Conservation (phyloP, 208 protist species). For the Leishmania major region DNA sequence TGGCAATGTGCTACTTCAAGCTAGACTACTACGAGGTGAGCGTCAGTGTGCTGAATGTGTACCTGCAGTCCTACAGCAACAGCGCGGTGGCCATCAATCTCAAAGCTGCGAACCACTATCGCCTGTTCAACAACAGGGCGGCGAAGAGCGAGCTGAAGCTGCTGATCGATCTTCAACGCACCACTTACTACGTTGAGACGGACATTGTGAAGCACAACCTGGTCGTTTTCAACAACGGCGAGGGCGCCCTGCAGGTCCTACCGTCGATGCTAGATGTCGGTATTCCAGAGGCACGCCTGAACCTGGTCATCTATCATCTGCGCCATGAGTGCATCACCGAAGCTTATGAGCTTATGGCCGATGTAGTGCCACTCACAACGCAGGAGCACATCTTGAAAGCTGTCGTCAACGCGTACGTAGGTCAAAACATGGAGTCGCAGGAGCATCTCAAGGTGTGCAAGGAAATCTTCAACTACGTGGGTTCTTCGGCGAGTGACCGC, state of each 20-base stretch:
- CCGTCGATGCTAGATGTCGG: slow-evolving; percentile 91
- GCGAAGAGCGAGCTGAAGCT: slow-evolving; percentile 93
- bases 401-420: slow-evolving; percentile 92
- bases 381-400: slow-evolving; percentile 97
- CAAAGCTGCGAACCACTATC: slow-evolving; percentile 97
- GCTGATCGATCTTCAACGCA: slow-evolving; percentile 88
- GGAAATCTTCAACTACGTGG: slow-evolving; percentile 97
- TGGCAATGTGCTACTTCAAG: slow-evolving; percentile 98
- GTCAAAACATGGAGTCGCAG: slow-evolving; percentile 88
- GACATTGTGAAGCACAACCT: slow-evolving; percentile 97
- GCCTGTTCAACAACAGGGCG: slow-evolving; percentile 93
- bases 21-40: slow-evolving; percentile 97
- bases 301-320: slow-evolving; percentile 97
- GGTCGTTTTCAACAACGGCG: slow-evolving; percentile 96
- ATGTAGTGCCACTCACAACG: slow-evolving; percentile 91
- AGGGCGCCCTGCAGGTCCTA: slow-evolving; percentile 95
- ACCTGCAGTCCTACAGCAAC: slow-evolving; percentile 91
- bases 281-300: slow-evolving; percentile 96
- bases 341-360: slow-evolving; percentile 95
- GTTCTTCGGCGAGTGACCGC: slow-evolving; percentile 93
- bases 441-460: slow-evolving; percentile 94
- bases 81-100: slow-evolving; percentile 96
- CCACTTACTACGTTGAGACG: slow-evolving; percentile 90
- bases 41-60: slow-evolving; percentile 90
- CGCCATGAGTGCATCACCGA: slow-evolving; percentile 94